Conservation (phyloP, 768 basidiomycete genomes). For the Phylloporus sp. region DNA sequence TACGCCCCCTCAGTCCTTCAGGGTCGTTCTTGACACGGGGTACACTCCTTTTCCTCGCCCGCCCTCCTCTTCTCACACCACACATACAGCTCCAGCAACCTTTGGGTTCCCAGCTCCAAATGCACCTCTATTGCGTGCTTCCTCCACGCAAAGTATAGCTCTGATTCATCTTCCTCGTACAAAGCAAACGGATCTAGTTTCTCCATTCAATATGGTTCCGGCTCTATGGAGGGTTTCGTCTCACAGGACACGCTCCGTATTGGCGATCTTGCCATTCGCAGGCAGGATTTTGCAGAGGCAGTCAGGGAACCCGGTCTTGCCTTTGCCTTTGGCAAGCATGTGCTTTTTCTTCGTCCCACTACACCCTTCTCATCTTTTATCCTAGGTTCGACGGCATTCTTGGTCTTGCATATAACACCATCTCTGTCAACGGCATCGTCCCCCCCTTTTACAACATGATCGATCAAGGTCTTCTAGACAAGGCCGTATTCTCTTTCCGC, state of each 20-base stretch:
- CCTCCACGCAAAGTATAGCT: slow-evolving; percentile 91
- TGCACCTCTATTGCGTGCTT: slow-evolving; percentile 92
- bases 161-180: slow-evolving; percentile 72
- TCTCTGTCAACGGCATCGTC: slow-evolving; percentile 86
- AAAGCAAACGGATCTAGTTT: slow-evolving; percentile 87
- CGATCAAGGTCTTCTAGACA: slow-evolving; percentile 70
- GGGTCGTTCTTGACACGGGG: slow-evolving; percentile 94
- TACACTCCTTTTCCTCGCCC: slow-evolving; percentile 30
- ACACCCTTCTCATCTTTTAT: neutral
- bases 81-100: slow-evolving; percentile 70
- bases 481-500: slow-evolving; percentile 92
- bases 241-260: slow-evolving; percentile 78
- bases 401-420: slow-evolving; percentile 92
- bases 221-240: slow-evolving; percentile 94
- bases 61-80: neutral
- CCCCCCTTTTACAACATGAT: slow-evolving; percentile 97
- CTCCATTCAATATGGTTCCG: slow-evolving; percentile 90
- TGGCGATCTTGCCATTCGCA: slow-evolving; percentile 71
- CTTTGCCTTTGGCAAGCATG: slow-evolving; percentile 93
- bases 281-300: slow-evolving; percentile 91
- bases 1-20: slow-evolving; percentile 81
- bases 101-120: slow-evolving; percentile 83
- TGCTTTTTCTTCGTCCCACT: slow-evolving; percentile 3
- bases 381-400: slow-evolving; percentile 90
- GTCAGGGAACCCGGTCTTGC: slow-evolving; percentile 94